Evolutionary conservation across 257 asterid species (phyloP).

Genomic region (Eucommia ulmoides): DNA sequence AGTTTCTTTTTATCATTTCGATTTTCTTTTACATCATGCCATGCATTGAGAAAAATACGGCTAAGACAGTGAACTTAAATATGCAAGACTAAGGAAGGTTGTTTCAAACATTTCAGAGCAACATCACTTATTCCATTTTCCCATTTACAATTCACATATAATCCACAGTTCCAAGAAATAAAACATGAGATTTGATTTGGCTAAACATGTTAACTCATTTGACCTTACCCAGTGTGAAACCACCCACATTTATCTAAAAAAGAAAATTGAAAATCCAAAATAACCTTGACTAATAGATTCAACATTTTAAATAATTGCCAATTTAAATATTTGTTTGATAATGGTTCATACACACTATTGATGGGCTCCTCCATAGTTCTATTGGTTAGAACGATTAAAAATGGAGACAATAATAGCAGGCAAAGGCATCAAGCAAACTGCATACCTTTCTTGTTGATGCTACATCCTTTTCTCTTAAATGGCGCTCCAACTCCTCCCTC

Average conservation of each 20-base stretch:
- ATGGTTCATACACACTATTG: not conserved
- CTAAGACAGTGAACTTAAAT: not conserved
- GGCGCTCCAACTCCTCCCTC: constrained; percentile 74
- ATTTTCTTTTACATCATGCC: too few species aligned
- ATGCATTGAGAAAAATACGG: too few species aligned
- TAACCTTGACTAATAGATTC: not conserved
- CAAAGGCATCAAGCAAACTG: constrained; percentile 1
- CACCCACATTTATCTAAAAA: not conserved
- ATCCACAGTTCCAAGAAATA: not conserved
- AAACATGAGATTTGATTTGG: not conserved
- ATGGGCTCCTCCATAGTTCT: not conserved
- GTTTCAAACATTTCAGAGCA: not conserved
- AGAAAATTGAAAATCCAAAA: not conserved
- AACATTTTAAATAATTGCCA: not conserved
- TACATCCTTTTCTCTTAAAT: constrained; percentile 76
- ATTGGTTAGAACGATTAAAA: not conserved
- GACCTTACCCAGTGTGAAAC: not conserved
- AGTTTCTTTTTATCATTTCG: too few species aligned
- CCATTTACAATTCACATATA: not conserved
- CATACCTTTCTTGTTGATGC: constrained; percentile 84
- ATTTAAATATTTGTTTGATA: not conserved
- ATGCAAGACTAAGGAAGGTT: not conserved
- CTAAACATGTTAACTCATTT: not conserved
- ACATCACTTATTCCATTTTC: not conserved
- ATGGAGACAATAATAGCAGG: not conserved